These are phyloP conservation scores for Fennellomyces sp. DNA, from an alignment of 371 early-diverging fungal genomes.

Conservation along the genomic window DNA sequence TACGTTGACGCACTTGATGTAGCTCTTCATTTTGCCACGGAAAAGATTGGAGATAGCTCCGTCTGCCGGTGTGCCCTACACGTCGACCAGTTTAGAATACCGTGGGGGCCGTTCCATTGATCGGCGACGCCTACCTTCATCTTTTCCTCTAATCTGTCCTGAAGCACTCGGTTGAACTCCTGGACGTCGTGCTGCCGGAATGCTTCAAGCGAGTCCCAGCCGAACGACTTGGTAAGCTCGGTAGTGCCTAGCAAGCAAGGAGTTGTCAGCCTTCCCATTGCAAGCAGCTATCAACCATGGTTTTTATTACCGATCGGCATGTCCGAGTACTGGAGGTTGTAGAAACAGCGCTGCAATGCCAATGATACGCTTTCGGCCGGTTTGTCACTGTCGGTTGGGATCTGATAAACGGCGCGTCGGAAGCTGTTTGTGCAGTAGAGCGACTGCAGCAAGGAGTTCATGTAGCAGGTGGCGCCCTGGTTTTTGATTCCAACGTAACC, in stretches of 20 bases:
- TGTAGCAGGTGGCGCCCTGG: slow-evolving; percentile 99
- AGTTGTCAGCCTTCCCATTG: too few relatives aligned
- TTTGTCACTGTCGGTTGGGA: slow-evolving; percentile 88
- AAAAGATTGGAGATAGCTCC: slow-evolving; percentile 93
- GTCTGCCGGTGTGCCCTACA: slow-evolving; percentile 75
- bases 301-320: slow-evolving; percentile 71
- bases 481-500: slow-evolving; percentile 96
- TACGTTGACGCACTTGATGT: slow-evolving; percentile 91
- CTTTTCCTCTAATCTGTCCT: slow-evolving; percentile 92
- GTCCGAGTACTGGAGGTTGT: slow-evolving; percentile 77
- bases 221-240: slow-evolving; percentile 95
- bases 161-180: slow-evolving; percentile 94
- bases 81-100: too few relatives aligned
- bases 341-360: slow-evolving; percentile 95
- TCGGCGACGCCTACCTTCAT: too few relatives aligned
- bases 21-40: slow-evolving; percentile 94
- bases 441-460: slow-evolving; percentile 98
- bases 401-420: slow-evolving; percentile 86
- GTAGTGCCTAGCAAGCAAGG: slow-evolving; percentile 63
- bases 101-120: too few relatives aligned
- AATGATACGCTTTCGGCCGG: slow-evolving; percentile 84
- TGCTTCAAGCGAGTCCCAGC: slow-evolving; percentile 93
- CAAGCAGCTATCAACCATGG: too few relatives aligned
- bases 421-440: slow-evolving; percentile 96
- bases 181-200: slow-evolving; percentile 98